Conservation (phyloP, 2,329 filamentous ascomycete species). For the Cercospora citrullina region DNA sequence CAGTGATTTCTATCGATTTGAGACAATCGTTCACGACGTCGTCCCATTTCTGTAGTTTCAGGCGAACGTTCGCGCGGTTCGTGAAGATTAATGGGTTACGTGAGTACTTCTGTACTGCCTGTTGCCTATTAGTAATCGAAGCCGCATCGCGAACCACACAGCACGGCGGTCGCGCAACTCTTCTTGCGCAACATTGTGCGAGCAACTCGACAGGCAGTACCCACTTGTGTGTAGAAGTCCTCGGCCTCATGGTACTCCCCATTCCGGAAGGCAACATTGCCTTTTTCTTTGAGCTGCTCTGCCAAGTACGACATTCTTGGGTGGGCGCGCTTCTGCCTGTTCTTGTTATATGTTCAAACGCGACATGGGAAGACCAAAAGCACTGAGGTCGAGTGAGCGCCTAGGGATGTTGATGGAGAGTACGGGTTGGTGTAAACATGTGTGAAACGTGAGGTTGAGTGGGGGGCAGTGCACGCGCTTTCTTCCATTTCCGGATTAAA, state of each 20-base stretch:
- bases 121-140: slow-evolving; percentile 4
- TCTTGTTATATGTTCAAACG: not conserved
- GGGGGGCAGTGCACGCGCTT: slow-evolving; percentile 6
- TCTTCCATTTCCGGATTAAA: slow-evolving; percentile 5
- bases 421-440: not conserved
- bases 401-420: not conserved
- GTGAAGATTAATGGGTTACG: slow-evolving; percentile 79
- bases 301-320: slow-evolving; percentile 38
- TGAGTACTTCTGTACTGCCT: slow-evolving; percentile 75
- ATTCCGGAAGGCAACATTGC: slow-evolving; percentile 65
- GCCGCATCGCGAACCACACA: not conserved
- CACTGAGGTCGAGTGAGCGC: not conserved
- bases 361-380: not conserved
- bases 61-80: slow-evolving; percentile 80
- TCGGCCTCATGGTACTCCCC: slow-evolving; percentile 68
- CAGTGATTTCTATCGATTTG: slow-evolving; percentile 67
- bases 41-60: slow-evolving; percentile 72
- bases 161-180: not conserved
- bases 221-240: slow-evolving; percentile 59
- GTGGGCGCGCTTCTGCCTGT: not conserved
- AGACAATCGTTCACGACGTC: slow-evolving; percentile 76
- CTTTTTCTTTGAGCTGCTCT: slow-evolving; percentile 53
- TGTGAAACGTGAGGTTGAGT: not conserved
- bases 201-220: not conserved
- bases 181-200: not conserved